These are phyloP conservation scores for Porcisia hertigi DNA, from an alignment of 208 protist genomes.

Conservation along the genomic window DNA sequence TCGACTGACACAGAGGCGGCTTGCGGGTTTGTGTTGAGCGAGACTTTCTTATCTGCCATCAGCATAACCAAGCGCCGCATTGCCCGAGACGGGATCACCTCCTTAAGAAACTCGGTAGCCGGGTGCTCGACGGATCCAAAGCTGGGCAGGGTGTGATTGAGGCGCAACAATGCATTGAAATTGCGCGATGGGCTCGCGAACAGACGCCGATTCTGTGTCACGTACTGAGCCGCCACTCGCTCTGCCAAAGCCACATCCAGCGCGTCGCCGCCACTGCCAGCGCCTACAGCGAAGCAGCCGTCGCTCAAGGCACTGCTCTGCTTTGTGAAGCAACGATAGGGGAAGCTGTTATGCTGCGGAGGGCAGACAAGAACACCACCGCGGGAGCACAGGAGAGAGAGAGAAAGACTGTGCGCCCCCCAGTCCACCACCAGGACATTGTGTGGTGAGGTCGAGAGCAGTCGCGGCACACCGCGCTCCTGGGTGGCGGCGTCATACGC, in stretches of 20 bases:
- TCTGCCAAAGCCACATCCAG: constrained; percentile 69
- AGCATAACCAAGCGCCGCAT: constrained; percentile 63
- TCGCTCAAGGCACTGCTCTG: constrained; percentile 11
- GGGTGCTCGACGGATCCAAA: constrained; percentile 28
- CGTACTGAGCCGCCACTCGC: constrained; percentile 72
- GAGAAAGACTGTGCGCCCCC: constrained; percentile 69
- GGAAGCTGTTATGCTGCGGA: constrained; percentile 20
- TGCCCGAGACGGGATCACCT: constrained; percentile 70
- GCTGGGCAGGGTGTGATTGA: constrained; percentile 25
- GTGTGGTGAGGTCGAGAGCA: constrained; percentile 19
- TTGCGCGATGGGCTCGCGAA: constrained; percentile 49
- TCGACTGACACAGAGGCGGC: constrained; percentile 69
- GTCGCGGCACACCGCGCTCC: constrained; percentile 29
- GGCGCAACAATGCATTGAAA: constrained; percentile 28
- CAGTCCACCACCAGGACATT: constrained; percentile 85
- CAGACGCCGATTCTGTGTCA: constrained; percentile 62
- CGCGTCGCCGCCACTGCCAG: constrained; percentile 59
- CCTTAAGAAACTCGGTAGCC: constrained; percentile 36
- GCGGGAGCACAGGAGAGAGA: constrained; percentile 48
- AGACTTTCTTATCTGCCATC: constrained; percentile 83
- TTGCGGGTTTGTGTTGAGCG: constrained; percentile 65
- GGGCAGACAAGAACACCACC: constrained; percentile 58
- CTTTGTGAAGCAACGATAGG: constrained; percentile 42
- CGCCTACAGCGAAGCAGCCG: constrained; percentile 25
- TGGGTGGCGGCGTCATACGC: constrained; percentile 50